A percentile compares a stretch with the other conserved stretches of the same genome.
phyloP scores from a whole-genome alignment of 345 rosid species.

The Eucalyptus albens region DNA sequence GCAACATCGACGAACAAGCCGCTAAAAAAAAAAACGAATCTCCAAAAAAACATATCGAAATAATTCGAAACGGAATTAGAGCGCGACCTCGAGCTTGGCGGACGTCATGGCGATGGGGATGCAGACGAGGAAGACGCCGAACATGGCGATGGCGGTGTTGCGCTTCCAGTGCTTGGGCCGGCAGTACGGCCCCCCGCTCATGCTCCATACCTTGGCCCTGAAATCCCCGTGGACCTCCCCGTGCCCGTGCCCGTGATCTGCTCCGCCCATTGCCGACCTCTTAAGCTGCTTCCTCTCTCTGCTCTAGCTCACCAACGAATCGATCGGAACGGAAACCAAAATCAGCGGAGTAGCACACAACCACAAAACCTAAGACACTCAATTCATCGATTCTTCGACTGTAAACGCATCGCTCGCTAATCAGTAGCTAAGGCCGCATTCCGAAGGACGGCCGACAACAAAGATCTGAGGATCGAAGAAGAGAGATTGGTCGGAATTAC shows the following conservation, averaged over 20 bases:
- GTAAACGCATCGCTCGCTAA: neutral
- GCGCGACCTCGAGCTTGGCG: slow-evolving; percentile 81
- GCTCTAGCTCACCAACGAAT: neutral
- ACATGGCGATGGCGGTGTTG: slow-evolving; percentile 94
- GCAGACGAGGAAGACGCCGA: slow-evolving; percentile 71
- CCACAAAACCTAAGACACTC: neutral
- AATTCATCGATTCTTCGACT: neutral
- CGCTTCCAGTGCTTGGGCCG: slow-evolving; percentile 97
- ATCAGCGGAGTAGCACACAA: neutral
- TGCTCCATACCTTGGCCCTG: slow-evolving; percentile 90
- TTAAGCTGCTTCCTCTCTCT: neutral
- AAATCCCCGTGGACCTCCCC: slow-evolving; percentile 67
- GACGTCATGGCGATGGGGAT: slow-evolving; percentile 90
- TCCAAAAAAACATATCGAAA: neutral
- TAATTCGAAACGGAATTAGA: neutral
- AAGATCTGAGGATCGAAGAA: neutral
- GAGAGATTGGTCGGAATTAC: neutral
- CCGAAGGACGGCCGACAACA: neutral
- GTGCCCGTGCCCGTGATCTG: slow-evolving; percentile 65
- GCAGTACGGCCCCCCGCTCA: slow-evolving; percentile 93
- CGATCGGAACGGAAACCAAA: neutral
- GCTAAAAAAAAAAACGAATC: neutral
- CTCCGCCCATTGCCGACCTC: slow-evolving; percentile 41
- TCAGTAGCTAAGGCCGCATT: neutral
- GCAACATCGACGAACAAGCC: neutral